A percentile compares a stretch with the other conserved stretches of the same genome.
Conservation (phyloP, 306 rosid species). For the Castanea sativa region DNA sequence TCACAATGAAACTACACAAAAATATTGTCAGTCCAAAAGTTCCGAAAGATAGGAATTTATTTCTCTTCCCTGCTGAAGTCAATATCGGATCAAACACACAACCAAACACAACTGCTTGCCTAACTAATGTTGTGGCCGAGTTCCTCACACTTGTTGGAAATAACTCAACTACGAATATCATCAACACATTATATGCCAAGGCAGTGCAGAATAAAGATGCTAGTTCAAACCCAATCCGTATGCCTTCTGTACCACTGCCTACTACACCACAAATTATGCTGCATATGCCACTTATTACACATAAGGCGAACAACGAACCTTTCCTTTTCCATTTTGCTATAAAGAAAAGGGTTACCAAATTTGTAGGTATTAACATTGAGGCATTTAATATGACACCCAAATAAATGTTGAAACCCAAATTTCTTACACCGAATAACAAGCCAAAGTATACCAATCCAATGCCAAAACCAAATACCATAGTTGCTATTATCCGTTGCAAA, state of each 20-base stretch:
- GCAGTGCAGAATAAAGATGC: slow-evolving; percentile 33
- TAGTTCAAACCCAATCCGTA: slow-evolving; percentile 22
- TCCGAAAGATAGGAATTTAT: slow-evolving; percentile 14
- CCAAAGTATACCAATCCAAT: slow-evolving; percentile 46
- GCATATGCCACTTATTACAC: slow-evolving; percentile 19
- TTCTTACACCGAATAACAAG: slow-evolving; percentile 42
- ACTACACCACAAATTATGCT: slow-evolving; percentile 21
- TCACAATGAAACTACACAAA: slow-evolving; percentile 6
- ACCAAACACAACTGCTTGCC: slow-evolving; percentile 36
- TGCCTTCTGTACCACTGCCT: neutral
- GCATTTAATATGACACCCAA: slow-evolving; percentile 32
- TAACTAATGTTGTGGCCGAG: slow-evolving; percentile 33
- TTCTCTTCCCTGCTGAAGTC: slow-evolving; percentile 31
- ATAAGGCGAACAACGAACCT: slow-evolving; percentile 11
- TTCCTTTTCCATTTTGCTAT: slow-evolving; percentile 18
- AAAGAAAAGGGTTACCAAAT: slow-evolving; percentile 1
- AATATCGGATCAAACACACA: slow-evolving; percentile 26
- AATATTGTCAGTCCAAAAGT: slow-evolving; percentile 27
- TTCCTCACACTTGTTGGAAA: slow-evolving; percentile 56
- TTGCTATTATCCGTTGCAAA: neutral
- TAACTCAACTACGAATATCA: slow-evolving; percentile 36
- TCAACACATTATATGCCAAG: slow-evolving; percentile 26
- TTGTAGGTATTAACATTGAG: slow-evolving; percentile 36
- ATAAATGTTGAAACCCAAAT: slow-evolving; percentile 37
- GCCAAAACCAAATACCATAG: slow-evolving; percentile 23